Conservation (phyloP, 352 stramenopile genomes). For the Globisporangium heterothallicum region DNA sequence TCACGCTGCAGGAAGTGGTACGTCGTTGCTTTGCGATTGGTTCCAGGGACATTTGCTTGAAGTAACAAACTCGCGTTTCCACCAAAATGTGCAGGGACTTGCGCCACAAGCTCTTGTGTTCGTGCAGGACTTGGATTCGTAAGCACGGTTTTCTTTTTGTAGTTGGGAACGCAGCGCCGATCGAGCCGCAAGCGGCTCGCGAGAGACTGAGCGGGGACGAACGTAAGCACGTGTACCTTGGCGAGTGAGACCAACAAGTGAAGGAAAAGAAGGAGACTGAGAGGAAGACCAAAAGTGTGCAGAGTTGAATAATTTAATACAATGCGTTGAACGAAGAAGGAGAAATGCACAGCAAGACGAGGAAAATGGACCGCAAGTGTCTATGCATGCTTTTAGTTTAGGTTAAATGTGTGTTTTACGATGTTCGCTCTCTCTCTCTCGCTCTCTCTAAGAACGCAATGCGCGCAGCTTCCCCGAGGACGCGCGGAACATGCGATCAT, state of each 20-base stretch:
- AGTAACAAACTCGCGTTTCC: too few species aligned
- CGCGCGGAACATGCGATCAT: conserved; percentile 81
- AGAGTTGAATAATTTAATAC: conserved; percentile 1
- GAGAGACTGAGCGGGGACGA: too few species aligned
- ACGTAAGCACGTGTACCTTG: too few species aligned
- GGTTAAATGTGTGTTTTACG: not conserved
- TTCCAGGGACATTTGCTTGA: too few species aligned
- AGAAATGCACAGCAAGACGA: not conserved
- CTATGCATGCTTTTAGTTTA: too few species aligned
- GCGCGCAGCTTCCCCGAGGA: conserved; percentile 64
- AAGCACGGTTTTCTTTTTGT: conserved; percentile 6
- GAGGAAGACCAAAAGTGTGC: not conserved
- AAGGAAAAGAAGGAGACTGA: not conserved
- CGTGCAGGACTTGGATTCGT: conserved; percentile 82
- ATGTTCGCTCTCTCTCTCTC: not conserved
- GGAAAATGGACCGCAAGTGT: too few species aligned
- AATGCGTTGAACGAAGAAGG: not conserved
- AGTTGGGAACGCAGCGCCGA: too few species aligned
- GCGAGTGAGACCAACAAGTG: not conserved
- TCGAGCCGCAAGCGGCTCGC: too few species aligned
- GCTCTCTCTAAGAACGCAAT: conserved; percentile 31
- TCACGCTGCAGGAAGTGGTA: conserved; percentile 71
- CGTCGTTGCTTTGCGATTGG: conserved; percentile 7
- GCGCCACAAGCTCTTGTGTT: conserved; percentile 72
- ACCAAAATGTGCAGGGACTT: conserved; percentile 63